These are phyloP conservation scores for Dipteronia dyeriana DNA, from an alignment of 345 rosid species.

Conservation along the genomic window DNA sequence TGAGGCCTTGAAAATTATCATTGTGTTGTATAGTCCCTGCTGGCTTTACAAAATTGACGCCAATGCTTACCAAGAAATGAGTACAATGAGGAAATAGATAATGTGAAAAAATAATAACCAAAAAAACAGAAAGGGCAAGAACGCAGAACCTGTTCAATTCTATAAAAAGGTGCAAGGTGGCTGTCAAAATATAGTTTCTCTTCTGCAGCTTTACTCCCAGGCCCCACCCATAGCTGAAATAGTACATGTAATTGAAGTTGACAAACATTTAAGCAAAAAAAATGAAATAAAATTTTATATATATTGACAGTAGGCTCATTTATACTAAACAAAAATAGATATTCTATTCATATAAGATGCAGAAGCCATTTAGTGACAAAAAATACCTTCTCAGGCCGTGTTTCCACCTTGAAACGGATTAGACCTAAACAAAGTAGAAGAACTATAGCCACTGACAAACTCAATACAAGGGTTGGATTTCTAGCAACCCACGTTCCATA, in stretches of 20 bases:
- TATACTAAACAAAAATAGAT: background rate
- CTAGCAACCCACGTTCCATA: slow-evolving; percentile 95
- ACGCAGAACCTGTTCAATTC: slow-evolving; percentile 87
- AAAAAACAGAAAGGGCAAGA: slow-evolving; percentile 4
- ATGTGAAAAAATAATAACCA: background rate
- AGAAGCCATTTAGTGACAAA: slow-evolving; percentile 3
- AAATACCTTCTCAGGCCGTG: slow-evolving; percentile 91
- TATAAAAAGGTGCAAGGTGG: slow-evolving; percentile 91
- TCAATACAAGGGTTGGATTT: slow-evolving; percentile 71
- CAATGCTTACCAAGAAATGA: background rate
- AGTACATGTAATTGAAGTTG: slow-evolving; percentile 15
- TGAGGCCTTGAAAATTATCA: background rate
- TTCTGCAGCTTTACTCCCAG: slow-evolving; percentile 91
- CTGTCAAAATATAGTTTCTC: slow-evolving; percentile 88
- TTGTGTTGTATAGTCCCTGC: background rate
- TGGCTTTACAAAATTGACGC: background rate
- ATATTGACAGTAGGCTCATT: background rate
- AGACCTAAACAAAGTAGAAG: slow-evolving; percentile 89
- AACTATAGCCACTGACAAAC: slow-evolving; percentile 60
- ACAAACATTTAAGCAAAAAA: slow-evolving; percentile 6
- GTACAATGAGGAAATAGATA: slow-evolving; percentile 7
- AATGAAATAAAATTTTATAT: background rate
- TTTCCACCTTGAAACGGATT: slow-evolving; percentile 91
- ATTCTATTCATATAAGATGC: slow-evolving; percentile 10
- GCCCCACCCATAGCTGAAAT: slow-evolving; percentile 96